Base-by-base conservation (phyloP, 805 yeast genomes). In the Brettanomyces custersianus region DNA sequence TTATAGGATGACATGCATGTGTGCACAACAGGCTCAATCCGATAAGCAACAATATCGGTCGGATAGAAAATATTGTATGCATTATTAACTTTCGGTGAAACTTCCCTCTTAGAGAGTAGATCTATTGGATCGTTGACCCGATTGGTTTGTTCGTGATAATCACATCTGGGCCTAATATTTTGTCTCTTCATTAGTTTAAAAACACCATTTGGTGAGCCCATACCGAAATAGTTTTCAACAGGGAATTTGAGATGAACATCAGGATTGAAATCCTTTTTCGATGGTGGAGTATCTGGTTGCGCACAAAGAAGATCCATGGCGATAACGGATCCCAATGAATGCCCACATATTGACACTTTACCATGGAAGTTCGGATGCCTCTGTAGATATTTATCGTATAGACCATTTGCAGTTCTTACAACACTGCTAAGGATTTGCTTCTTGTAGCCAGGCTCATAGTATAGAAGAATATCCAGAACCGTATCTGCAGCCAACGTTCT, bases 201-300 rank as follows among this genome's bases (percentile, higher is more conserved):
- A 16, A 86, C 76, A 2, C 96, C 96, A 24, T 83, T 72, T 0
- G 97, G 98, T 2, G 95, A 85, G 0, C 97, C 98, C 22, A 86
- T 66, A 10, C 83, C 76, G 53, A 86, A 88, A 43, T 76, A 70
- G 43, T 80, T 80, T 13, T 77, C 80, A 5, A 85, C 88, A 1
- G 74, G 68, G 52, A 90, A 90, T 22, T 72, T 70, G 17, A 90
- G 64, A 21, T 66, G 70, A 15, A 47, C 44, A 3, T 38, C 40
- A 0, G 63, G 55, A 16, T 60, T 60, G 25, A 52, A 54, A 1
- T 52, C 52, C 16, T 49, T 47, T 4, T 40, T 44, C 2, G 39
- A 33, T 3, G 62, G 55, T 4, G 43, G 30, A 2, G 55, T 47
- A 38, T 60, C 59, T 2, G 63, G 66, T 45, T 74, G 80, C 13